Evolutionary conservation across 805 yeast species (phyloP), one percentile per base, ranked within the genome.

Genomic region (Yarrowia sp.): DNA sequence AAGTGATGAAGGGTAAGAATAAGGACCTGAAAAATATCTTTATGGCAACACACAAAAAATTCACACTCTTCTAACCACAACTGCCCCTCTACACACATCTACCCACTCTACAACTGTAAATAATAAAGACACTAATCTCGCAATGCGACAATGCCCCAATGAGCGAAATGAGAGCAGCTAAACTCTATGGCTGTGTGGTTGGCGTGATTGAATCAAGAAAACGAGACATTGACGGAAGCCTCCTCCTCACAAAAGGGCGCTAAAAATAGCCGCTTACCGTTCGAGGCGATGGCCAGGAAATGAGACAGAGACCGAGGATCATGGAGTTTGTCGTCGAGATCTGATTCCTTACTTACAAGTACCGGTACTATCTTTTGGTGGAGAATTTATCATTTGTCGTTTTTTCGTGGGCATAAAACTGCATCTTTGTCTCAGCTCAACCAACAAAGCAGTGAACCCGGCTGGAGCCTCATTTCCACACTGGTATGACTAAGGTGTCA

Each of bases 161-260:
- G 44, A 40, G 61, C 61, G 61, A 55, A 55, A 55, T 55, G 61
- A 52, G 60, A 50, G 58, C 20, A 52, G 61, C 13, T 40, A 55
- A 55, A 55, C 61, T 40, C 15, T 55, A 55, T 55, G 36, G 61
- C 36, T 39, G 13, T 19, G 10, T 5, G 17, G 34, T 50, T 50
- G 56, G 56, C 56, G 56, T 50, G 42, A 36, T 50, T 36, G 42
- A 50, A 7, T 24, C 30, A 24, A 24, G 30, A 24, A 24, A 24
- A 24, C 30, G 30, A 24, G 30, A 24, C 30, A 24, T 24, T 24
- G 30, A 24, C 30, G 30, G 30, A 24, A 24, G 30, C 30, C 30
- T 24, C 30, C 30, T 24, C 30, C 30, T 24, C 30, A 24, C 30
- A 24, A 24, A 24, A 34, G 15, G 10, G 24, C 55, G 17, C 55